Evolutionary conservation across 345 rosid genomes (phyloP).

Genomic region (Eucalyptus tenuipes): DNA sequence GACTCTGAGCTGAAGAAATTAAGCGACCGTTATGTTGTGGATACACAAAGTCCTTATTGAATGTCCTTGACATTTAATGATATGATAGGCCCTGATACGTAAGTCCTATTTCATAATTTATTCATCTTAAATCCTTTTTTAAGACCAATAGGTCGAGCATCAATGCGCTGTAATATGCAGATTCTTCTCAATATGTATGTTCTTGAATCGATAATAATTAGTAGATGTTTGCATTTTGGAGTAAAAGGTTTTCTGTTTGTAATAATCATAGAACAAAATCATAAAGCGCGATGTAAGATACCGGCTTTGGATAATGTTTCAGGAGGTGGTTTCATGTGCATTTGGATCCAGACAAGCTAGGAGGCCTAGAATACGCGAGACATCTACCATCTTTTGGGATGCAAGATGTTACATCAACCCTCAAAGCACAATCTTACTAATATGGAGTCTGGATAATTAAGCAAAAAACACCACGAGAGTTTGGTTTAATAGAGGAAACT

Average conservation of each 20-base stretch:
- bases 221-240: background rate
- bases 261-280: background rate
- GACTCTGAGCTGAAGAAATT: conserved; percentile 17
- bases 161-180: background rate
- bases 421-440: background rate
- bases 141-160: background rate
- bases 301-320: background rate
- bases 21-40: background rate
- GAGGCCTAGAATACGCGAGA: background rate
- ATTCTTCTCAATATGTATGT: background rate
- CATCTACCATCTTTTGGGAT: background rate
- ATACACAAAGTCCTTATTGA: background rate
- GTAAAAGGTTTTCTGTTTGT: background rate
- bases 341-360: background rate
- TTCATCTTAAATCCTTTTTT: background rate
- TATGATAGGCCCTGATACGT: background rate
- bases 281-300: background rate
- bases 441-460: background rate
- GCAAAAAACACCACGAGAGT: background rate
- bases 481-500: background rate
- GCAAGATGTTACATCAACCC: background rate
- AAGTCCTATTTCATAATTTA: background rate
- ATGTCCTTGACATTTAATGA: background rate
- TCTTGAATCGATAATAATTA: background rate
- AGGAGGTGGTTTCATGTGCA: background rate